Conservation (phyloP, 2,329 filamentous ascomycete species). For the Chaetothyriales sp. region DNA sequence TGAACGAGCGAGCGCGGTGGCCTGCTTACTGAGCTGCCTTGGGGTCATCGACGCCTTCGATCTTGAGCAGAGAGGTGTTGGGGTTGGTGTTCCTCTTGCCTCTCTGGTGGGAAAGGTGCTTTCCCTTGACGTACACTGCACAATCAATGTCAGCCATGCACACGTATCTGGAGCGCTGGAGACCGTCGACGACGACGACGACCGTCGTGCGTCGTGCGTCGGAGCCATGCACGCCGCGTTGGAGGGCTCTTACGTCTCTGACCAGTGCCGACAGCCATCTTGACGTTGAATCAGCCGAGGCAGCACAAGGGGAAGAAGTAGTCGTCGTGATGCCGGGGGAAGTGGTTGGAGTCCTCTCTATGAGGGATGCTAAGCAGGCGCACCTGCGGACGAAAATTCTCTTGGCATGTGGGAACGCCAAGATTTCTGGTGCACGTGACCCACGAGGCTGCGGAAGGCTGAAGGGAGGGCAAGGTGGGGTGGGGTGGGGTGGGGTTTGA, state of each 20-base stretch:
- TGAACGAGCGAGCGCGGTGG: slow-evolving; percentile 21
- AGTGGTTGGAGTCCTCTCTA: background rate
- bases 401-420: background rate
- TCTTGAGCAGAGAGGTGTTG: slow-evolving; percentile 87
- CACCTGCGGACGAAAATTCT: background rate
- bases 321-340: slow-evolving; percentile 19
- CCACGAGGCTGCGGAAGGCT: background rate
- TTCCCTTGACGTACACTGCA: slow-evolving; percentile 85
- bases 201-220: background rate
- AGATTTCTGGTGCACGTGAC: background rate
- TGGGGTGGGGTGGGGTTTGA: no score
- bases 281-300: slow-evolving; percentile 35
- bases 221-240: background rate
- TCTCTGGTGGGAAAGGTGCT: slow-evolving; percentile 96
- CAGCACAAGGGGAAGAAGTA: slow-evolving; percentile 22
- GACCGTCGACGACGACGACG: background rate
- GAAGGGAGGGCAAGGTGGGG: background rate
- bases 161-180: background rate
- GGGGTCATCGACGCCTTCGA: slow-evolving; percentile 90
- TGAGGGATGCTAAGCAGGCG: background rate
- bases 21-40: slow-evolving; percentile 62
- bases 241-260: slow-evolving; percentile 62
- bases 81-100: slow-evolving; percentile 84
- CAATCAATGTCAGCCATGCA: slow-evolving; percentile 17
- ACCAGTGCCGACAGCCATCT: slow-evolving; percentile 78